Evolutionary conservation across 805 yeast genomes (phyloP), one percentile per base, ranked within the genome.

Genomic region (Wickerhamiella vanderwaltii): DNA sequence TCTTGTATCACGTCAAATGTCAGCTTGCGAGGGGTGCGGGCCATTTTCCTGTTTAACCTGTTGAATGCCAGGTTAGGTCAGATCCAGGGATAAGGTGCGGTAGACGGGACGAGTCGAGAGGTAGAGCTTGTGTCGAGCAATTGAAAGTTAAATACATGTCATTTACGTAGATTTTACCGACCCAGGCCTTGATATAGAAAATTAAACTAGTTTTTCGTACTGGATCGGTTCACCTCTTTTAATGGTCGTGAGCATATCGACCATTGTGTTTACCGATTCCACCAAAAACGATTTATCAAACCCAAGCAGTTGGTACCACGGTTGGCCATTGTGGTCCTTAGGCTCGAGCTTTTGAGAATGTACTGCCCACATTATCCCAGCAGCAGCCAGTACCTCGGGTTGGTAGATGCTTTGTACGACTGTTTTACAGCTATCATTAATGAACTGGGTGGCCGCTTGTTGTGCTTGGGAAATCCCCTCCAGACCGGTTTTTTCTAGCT

Each of bases 381-480:
- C 60, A 3, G 60, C 63, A 7, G 69, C 66, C n/a, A 66, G 47
- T 17, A 51, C 49, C 11, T 51, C 40, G 13, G 64, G 46, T 6
- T 60, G 48, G 48, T 52, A 52, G 16, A 55, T 47, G 35, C 64
- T 47, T 35, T 61, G 46, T 29, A 66, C 46, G 6, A 58, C 38
- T 12, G 69, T 59, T 18, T 64, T 53, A 37, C 60, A 60, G 15
- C 63, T 54, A 45, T 65, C 70, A 39, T 60, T 63, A 28, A 66
- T 41, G 41, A 59, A 65, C 15, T 42, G 15, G 1, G 46, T 46
- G 1, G 56, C 52, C 24, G 37, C 22, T 11, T 51, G 32, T 24
- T 19, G 31, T 9, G 51, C 37, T 15, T 16, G 13, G 9, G 13
- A n/a, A 7, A n/a, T 11, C 3, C 12, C 12, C n/a, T 12, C 15